phyloP scores from a whole-genome alignment of 495 filamentous ascomycete species.

The Penicillium riverlandense region DNA sequence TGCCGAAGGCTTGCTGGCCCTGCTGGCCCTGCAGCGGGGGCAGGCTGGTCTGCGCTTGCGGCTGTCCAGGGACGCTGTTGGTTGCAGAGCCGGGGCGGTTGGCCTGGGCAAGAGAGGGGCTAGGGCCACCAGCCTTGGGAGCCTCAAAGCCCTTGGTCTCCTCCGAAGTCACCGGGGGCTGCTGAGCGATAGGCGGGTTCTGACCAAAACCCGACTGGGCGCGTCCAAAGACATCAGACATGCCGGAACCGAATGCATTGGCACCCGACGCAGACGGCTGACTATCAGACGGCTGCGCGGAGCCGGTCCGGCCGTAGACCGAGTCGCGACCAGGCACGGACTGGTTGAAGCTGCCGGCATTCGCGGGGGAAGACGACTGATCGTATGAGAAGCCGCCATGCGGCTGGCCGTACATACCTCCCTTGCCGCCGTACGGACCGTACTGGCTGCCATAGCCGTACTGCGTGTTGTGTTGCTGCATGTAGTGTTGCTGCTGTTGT shows the following conservation, averaged over 20 bases:
- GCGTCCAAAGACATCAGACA: constrained; percentile 75
- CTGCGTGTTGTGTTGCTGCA: constrained; percentile 50
- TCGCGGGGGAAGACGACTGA: constrained; percentile 68
- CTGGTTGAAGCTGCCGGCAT: constrained; percentile 63
- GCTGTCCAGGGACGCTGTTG: constrained; percentile 61
- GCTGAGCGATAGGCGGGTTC: constrained; percentile 57
- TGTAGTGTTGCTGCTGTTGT: constrained; percentile 27
- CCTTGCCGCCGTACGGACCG: constrained; percentile 67
- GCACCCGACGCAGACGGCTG: constrained; percentile 52
- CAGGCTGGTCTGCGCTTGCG: constrained; percentile 49
- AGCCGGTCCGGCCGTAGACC: constrained; percentile 71
- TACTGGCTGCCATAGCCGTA: constrained; percentile 66
- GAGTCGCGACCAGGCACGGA: constrained; percentile 58
- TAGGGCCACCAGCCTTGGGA: constrained; percentile 69
- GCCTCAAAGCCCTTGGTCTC: constrained; percentile 78
- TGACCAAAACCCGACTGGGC: constrained; percentile 61
- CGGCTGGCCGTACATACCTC: constrained; percentile 71
- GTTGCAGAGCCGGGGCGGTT: constrained; percentile 78
- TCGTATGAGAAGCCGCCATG: constrained; percentile 77
- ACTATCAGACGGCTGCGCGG: constrained; percentile 62
- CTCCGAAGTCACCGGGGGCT: constrained; percentile 50
- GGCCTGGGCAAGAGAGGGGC: constrained; percentile 74
- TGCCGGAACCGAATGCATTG: constrained; percentile 57
- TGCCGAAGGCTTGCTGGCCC: constrained; percentile 60
- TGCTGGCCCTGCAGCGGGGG: constrained; percentile 71